These are phyloP conservation scores for Boletus rufocinnamomeus DNA, from an alignment of 768 basidiomycete species.

Conservation along the genomic window DNA sequence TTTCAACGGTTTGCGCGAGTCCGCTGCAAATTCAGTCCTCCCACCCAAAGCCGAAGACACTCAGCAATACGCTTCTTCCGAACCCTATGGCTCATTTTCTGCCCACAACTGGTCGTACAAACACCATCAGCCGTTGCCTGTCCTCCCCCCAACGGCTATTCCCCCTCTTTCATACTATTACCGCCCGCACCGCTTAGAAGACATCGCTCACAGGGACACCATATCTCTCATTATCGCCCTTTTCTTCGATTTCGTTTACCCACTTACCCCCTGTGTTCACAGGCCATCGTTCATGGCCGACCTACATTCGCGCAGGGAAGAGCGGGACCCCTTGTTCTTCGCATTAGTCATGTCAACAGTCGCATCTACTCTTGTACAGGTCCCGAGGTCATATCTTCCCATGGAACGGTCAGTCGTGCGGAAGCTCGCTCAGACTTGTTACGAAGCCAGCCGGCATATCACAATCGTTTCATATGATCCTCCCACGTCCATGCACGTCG, in stretches of 20 bases:
- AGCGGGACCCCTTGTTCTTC: slow-evolving; percentile 88
- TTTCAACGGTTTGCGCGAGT: slow-evolving; percentile 43
- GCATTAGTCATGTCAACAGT: slow-evolving; percentile 88
- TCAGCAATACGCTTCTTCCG: slow-evolving; percentile 44
- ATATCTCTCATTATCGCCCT: slow-evolving; percentile 81
- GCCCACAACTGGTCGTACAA: slow-evolving; percentile 73
- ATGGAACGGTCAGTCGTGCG: slow-evolving; percentile 85
- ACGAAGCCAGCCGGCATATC: slow-evolving; percentile 81
- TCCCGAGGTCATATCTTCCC: slow-evolving; percentile 85
- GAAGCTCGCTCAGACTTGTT: slow-evolving; percentile 77
- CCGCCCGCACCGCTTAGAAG: slow-evolving; percentile 75
- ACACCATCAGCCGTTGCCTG: slow-evolving; percentile 52
- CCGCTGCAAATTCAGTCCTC: slow-evolving; percentile 33
- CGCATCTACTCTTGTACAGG: slow-evolving; percentile 84
- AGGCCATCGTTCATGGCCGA: slow-evolving; percentile 93
- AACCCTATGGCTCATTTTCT: slow-evolving; percentile 64
- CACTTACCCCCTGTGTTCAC: slow-evolving; percentile 88
- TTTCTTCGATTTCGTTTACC: slow-evolving; percentile 94
- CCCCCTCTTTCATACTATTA: slow-evolving; percentile 73
- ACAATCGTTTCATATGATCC: slow-evolving; percentile 82
- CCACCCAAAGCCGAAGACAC: slow-evolving; percentile 47
- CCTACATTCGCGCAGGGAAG: slow-evolving; percentile 75
- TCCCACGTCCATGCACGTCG: slow-evolving; percentile 80
- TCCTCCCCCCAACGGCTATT: slow-evolving; percentile 44
- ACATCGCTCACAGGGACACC: slow-evolving; percentile 79